Base-by-base conservation (phyloP, 768 basidiomycete genomes). In the Ramaria sp. region DNA sequence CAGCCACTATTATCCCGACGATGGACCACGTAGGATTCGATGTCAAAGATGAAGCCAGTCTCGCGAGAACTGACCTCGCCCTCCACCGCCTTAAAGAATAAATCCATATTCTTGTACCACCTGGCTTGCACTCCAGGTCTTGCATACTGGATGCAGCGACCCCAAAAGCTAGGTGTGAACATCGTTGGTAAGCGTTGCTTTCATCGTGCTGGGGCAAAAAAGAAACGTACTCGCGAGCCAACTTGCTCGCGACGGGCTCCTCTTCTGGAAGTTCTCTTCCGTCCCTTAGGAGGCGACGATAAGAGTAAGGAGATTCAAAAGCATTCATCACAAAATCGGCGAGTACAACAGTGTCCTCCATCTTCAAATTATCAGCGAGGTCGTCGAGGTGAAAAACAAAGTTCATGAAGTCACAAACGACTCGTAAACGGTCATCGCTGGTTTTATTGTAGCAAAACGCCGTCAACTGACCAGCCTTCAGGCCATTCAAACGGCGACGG, bases 331-430 rank as follows among this genome's bases (percentile, higher is more conserved):
- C 62, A 36, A 61, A 60, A 25, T 66, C 61, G 30, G 60, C 61
- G 22, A 65, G 51, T 6, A 49, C 41, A 39, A 56, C 54, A 16
- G 45, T 45, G 9, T 61, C 60, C 9, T 53, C 25, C 16, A 52
- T 36, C 53, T 44, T 48, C 45, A 49, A 36, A 36, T 57, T 72
- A 36, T 74, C 73, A 32, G 69, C 60, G 65, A 72, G 65, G 56
- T 72, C 70, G 59, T 73, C 72, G 57, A 73, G 60, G 39, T 69
- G 71, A 43, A 73, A 74, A 36, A 70, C 57, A 62, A 65, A 71
- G 58, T 66, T 70, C 78, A 85, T 76, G 61, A 83, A 85, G 65
- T 86, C 84, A 1, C 78, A 76, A 57, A 81, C 75, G 58, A 83
- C 76, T 25, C 79, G 78, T 34, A 86, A 75, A 47, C 79, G 77